Base-by-base conservation (phyloP, 768 basidiomycete genomes). In the Serendipita sp. region DNA sequence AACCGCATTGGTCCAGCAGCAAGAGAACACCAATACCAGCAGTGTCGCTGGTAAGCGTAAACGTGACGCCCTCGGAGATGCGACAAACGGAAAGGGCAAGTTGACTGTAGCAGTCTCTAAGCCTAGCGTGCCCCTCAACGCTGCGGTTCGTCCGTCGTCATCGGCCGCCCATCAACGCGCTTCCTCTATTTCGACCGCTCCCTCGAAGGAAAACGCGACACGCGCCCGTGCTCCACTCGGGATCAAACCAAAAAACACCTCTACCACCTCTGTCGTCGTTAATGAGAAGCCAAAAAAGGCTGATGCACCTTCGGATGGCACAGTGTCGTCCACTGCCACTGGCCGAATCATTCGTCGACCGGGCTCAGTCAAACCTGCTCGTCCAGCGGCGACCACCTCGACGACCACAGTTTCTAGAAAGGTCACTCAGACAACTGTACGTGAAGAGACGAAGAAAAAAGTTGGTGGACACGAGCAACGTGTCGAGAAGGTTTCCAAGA, bases 21-120 rank as follows among this genome's bases (percentile, higher is more conserved):
- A 60, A 36, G 55, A 31, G 34, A 60, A 60, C 27, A 60, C 27
- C 27, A 60, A 60, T 34, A 52, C 48, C 10, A n/a, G 18, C 23
- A 23, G 23, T 23, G 75, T 76, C 2, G 79, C 79, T 52, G 81
- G 79, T 37, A 88, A 88, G 71, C 81, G 87, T 64, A 90, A 89
- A 72, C 84, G 88, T 18, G 84, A 84, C 58, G 87, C 83, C 0
- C 76, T 91, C 45, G 81, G 81, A 15, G 89, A 91, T 70, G 85
- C 90, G 48, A 81, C 82, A 5, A 74, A 73, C 66, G 69, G 66
- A 31, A 72, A 69, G 63, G 66, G 62, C 46, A 69, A 69, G 43
- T 67, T 68, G 50, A 52, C 62, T 75, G 69, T 40, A 23, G 65
- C 67, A 1, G 66, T 66, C 31, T 46, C 64, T 46, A 63, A 65